These are phyloP conservation scores for Oryza coarctata DNA, from an alignment of 176 grass and related monocot species.

Conservation along the genomic window DNA sequence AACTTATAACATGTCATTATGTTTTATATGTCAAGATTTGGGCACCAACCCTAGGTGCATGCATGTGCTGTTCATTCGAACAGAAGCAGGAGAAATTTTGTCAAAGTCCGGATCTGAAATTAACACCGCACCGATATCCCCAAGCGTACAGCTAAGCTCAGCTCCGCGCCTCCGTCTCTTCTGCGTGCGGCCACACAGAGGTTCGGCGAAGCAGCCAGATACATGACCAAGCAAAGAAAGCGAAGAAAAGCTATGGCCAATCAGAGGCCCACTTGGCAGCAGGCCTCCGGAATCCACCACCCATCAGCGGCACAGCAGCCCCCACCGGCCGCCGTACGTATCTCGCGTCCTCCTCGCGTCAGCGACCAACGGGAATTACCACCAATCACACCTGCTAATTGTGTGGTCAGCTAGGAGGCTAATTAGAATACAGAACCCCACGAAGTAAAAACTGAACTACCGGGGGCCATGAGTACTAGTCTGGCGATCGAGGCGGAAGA, in stretches of 20 bases:
- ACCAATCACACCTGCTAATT: constrained; percentile 13
- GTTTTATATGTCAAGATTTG: neutral
- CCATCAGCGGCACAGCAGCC: constrained; percentile 21
- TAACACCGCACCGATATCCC: constrained; percentile 32
- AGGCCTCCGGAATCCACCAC: neutral
- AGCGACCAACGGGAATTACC: constrained; percentile 28
- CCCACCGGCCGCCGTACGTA: constrained; percentile 12
- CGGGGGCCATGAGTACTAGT: constrained; percentile 10
- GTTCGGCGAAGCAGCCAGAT: neutral
- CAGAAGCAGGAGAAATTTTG: constrained; percentile 19
- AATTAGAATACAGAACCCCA: constrained; percentile 2
- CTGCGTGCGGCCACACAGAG: constrained; percentile 27
- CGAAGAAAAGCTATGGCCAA: neutral
- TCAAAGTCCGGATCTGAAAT: constrained; percentile 46
- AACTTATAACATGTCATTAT: neutral
- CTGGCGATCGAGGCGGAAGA: neutral
- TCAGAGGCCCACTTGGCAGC: neutral
- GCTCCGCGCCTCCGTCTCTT: neutral
- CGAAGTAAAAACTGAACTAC: neutral
- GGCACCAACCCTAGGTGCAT: constrained; percentile 33
- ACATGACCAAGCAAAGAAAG: neutral
- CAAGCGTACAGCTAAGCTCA: neutral
- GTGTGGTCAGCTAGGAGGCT: neutral
- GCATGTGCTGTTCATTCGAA: constrained; percentile 5
- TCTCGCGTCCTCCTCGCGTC: constrained; percentile 10